A percentile compares a stretch with the other conserved stretches of the same genome.
Conservation (phyloP, 2,329 filamentous ascomycete species). For the Zalaria obscura region DNA sequence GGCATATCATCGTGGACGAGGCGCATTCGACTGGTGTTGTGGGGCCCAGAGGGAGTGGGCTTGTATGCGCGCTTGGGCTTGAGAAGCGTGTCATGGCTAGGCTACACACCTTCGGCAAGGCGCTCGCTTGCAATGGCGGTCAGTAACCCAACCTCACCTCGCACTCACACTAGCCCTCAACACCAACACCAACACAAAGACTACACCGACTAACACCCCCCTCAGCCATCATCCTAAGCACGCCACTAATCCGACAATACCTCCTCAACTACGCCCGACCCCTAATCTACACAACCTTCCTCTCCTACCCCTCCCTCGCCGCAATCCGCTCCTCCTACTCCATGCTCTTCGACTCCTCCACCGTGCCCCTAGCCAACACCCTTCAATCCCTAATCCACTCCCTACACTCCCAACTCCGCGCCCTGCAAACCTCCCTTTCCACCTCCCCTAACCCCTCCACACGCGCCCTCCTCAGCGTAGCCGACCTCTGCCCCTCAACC, state of each 20-base stretch:
- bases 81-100: constrained; percentile 43
- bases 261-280: constrained; percentile 64
- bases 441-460: not conserved
- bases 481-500: constrained; percentile 31
- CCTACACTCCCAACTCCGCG: constrained; percentile 14
- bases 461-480: constrained; percentile 16
- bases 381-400: constrained; percentile 4
- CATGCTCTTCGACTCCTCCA: constrained; percentile 28
- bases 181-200: too few species aligned
- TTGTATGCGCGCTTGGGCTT: constrained; percentile 43
- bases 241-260: constrained; percentile 43
- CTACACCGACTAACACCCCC: constrained; percentile 4
- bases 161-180: too few species aligned
- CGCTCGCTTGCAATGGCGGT: constrained; percentile 57
- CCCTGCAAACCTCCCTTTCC: not conserved
- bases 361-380: constrained; percentile 10
- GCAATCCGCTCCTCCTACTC: constrained; percentile 45
- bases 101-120: constrained; percentile 54
- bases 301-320: constrained; percentile 46
- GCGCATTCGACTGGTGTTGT: constrained; percentile 52
- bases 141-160: constrained; percentile 13
- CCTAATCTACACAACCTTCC: constrained; percentile 60
- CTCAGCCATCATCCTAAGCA: constrained; percentile 49
- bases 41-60: constrained; percentile 40
- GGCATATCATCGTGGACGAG: constrained; percentile 52